These are phyloP conservation scores for Tricholoma sp. DNA, from an alignment of 768 basidiomycete genomes.

Conservation along the genomic window DNA sequence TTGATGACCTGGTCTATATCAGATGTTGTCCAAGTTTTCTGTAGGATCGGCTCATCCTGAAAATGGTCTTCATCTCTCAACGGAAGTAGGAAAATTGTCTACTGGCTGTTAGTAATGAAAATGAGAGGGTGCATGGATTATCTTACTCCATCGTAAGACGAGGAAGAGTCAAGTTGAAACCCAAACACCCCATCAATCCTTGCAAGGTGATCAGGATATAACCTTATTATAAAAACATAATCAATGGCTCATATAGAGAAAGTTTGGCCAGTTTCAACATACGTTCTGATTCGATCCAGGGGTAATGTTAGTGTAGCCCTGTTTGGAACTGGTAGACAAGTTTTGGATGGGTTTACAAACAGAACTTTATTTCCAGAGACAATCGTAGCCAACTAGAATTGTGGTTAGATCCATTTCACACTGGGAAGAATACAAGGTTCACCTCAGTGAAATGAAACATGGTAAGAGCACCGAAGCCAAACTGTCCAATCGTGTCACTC, in stretches of 20 bases:
- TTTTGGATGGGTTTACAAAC: constrained; percentile 43
- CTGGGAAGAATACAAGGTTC: constrained; percentile 2
- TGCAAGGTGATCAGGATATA: constrained; percentile 37
- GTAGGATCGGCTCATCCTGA: constrained; percentile 18
- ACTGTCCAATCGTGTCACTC: constrained; percentile 41
- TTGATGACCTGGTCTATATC: constrained; percentile 23
- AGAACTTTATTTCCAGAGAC: constrained; percentile 27
- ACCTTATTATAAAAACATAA: constrained; percentile 20
- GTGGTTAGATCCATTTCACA: not conserved
- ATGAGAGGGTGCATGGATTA: not conserved
- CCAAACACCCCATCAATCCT: constrained; percentile 35
- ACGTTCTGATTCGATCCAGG: constrained; percentile 32
- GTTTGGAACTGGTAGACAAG: constrained; percentile 31
- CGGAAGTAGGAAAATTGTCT: constrained; percentile 46
- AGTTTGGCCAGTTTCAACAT: not conserved
- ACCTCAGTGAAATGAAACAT: constrained; percentile 53
- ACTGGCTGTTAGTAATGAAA: not conserved
- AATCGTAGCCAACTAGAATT: constrained; percentile 26
- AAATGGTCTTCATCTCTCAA: constrained; percentile 27
- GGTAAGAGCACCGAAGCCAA: constrained; percentile 46
- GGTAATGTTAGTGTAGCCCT: constrained; percentile 25
- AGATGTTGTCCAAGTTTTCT: constrained; percentile 17
- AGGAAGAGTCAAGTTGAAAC: constrained; percentile 24
- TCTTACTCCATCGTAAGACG: constrained; percentile 36
- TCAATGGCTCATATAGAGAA: not conserved